Evolutionary conservation across 2,329 filamentous ascomycete species (phyloP), one percentile per base, ranked within the genome.

Genomic region (Furcasterigmium furcatum): DNA sequence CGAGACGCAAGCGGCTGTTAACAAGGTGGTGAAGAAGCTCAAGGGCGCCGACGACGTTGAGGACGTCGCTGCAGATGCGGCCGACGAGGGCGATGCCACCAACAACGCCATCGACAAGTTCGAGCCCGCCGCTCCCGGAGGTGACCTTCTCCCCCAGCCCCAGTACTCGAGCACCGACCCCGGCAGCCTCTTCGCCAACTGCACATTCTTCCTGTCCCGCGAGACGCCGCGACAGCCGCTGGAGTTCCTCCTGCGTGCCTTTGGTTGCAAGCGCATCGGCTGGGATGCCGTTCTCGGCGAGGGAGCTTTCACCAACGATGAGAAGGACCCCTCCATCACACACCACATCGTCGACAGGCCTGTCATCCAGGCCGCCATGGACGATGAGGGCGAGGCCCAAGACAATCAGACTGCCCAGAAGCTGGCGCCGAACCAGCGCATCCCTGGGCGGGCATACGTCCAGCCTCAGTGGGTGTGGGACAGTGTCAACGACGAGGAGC

Each of bases 401-500:
- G 82, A 85, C 56, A 84, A 78, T 66, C 81, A 80, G 68, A 87
- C 73, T 51, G 71, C 71, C 40, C 79, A 77, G 63, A 80, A 76
- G 63, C 68, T 83, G 45, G 73, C 64, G 21, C 66, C 66, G 48
- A 87, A 88, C 58, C 82, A 82, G 52, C 83, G 91, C 50, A 86
- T 97, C 50, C 91, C 92, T n/a, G 92, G 92, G 29, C 80, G 94
- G 54, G 90, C 84, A 52, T 99, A 99, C 57, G 72, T 99, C 46
- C 94, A 99, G 71, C 94, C 94, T 18, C 94, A 99, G 64, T 99
- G 95, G 92, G 84, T 99, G 4, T 99, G 94, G 94, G 94, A 99
- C 62, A 92, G 88, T 58, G 73, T 96, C 64, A 99, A 99, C 64
- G 88, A 94, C 38, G 89, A 90, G 51, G 90, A 92, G 66, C 73